Base-by-base conservation (phyloP, 768 basidiomycete genomes). In the Lyophyllum atratum region DNA sequence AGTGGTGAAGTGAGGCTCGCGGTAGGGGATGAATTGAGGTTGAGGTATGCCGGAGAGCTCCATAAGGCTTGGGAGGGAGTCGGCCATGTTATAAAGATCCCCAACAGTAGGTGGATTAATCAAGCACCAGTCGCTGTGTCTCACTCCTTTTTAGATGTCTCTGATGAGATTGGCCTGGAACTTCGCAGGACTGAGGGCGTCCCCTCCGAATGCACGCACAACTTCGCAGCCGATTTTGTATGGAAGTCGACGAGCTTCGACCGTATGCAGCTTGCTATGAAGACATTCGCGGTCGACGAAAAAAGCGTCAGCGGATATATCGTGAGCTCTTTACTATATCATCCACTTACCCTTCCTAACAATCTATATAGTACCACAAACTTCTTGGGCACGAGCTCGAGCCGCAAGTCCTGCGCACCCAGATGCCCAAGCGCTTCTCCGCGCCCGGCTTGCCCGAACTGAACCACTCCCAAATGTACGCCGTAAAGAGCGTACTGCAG, bases 231-330 rank as follows among this genome's bases (percentile, higher is more conserved):
- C n/a, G 97, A 99, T 71, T 99, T 98, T 67, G 96, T 99, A 4
- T 99, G 97, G 97, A 99, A 99, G 74, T 95, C 95, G 4, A 99
- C 97, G 1, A 98, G 96, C 72, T 99, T 99, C 66, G 97, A 99
- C 71, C 83, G 97, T 48, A 99, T 99, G 97, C 97, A 99, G 70
- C 82, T 94, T 31, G 96, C 97, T 0, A 98, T 99, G 96, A 98
- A 98, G 82, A 98, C 95, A 1, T 99, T 99, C 69, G 97, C 97
- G 8, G 91, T 99, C 17, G 97, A 99, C 64, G 97, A 99, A 74
- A 97, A 98, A 80, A 97, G 95, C 70, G 97, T 99, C 64, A 95
- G 93, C 68, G 97, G 96, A 11, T 99, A 98, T 63, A 99, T 99
- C 58, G 93, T 94, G 71, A 72, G 92, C 76, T n/a, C 45, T 9